phyloP scores from a whole-genome alignment of 2,329 filamentous ascomycete genomes.

The Colletotrichum scovillei region DNA sequence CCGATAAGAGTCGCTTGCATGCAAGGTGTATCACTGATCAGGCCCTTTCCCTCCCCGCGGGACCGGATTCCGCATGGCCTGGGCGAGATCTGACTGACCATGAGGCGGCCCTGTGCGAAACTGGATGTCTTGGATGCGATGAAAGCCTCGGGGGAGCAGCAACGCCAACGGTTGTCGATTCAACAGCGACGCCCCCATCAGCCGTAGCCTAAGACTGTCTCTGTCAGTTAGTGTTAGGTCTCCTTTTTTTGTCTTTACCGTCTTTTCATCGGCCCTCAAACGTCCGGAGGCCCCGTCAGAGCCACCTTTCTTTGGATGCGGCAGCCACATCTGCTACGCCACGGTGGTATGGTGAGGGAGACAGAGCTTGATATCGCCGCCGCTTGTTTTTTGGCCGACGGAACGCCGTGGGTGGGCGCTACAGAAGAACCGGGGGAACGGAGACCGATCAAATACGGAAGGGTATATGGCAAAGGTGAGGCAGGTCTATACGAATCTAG shows the following conservation, averaged over 20 bases:
- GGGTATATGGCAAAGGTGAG: background rate
- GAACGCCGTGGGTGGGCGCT: background rate
- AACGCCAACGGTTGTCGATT: slow-evolving; percentile 23
- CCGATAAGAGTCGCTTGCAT: slow-evolving; percentile 35
- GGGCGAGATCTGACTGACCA: background rate
- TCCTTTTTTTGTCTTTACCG: background rate
- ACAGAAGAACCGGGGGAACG: background rate
- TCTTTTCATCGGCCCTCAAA: background rate
- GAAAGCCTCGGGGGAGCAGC: background rate
- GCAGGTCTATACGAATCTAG: background rate
- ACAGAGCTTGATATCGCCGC: slow-evolving; percentile 2
- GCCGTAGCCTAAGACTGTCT: background rate
- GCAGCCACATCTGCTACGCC: background rate
- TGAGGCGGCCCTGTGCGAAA: slow-evolving; percentile 26
- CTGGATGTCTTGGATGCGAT: slow-evolving; percentile 4
- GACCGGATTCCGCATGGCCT: slow-evolving; percentile 10
- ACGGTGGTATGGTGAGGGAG: background rate
- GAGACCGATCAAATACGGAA: background rate
- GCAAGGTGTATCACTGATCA: slow-evolving; percentile 16
- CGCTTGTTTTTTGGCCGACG: background rate
- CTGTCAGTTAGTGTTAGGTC: background rate
- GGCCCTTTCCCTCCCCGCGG: slow-evolving; percentile 16
- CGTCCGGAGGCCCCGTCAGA: background rate
- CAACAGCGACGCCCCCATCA: slow-evolving; percentile 11
- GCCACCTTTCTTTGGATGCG: background rate